A percentile compares a stretch with the other conserved stretches of the same genome.
Evolutionary conservation across 2,329 filamentous ascomycete species (phyloP).

Genomic region (Colletotrichum sp.): DNA sequence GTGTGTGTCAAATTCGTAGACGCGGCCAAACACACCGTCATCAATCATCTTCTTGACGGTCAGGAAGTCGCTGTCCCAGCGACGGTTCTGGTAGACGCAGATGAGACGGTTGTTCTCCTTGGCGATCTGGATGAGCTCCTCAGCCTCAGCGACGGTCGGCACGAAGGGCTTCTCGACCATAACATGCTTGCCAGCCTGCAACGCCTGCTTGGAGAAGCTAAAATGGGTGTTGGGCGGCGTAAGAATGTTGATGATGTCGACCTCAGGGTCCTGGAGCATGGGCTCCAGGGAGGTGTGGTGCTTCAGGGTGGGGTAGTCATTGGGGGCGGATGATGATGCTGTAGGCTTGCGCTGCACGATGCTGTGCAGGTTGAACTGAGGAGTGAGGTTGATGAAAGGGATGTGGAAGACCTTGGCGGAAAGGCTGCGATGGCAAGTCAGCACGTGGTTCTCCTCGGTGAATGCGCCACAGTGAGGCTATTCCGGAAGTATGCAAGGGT

Average conservation of each 20-base stretch:
- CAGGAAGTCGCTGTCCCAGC: constrained; percentile 80
- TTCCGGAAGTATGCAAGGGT: background rate
- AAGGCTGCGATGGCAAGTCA: constrained; percentile 39
- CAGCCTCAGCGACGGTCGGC: constrained; percentile 71
- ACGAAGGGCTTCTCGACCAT: constrained; percentile 86
- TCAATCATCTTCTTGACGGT: constrained; percentile 69
- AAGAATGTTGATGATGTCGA: constrained; percentile 74
- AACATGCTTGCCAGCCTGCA: constrained; percentile 77
- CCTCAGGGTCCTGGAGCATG: constrained; percentile 66
- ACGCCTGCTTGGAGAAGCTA: constrained; percentile 64
- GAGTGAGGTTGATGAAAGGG: constrained; percentile 71
- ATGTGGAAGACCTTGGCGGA: constrained; percentile 85
- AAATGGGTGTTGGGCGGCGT: constrained; percentile 77
- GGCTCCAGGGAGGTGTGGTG: constrained; percentile 67
- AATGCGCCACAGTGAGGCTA: background rate
- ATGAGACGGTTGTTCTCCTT: constrained; percentile 55
- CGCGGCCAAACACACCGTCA: constrained; percentile 67
- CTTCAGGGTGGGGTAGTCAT: constrained; percentile 69
- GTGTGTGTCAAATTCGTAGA: constrained; percentile 80
- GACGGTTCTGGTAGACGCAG: constrained; percentile 77
- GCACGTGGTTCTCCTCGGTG: constrained; percentile 4
- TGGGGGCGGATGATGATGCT: constrained; percentile 70
- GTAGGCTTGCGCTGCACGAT: constrained; percentile 78
- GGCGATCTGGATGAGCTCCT: constrained; percentile 63
- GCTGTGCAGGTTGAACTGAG: constrained; percentile 71